Conservation (phyloP, 2,329 filamentous ascomycete genomes). For the Orbilia ellipsospora region DNA sequence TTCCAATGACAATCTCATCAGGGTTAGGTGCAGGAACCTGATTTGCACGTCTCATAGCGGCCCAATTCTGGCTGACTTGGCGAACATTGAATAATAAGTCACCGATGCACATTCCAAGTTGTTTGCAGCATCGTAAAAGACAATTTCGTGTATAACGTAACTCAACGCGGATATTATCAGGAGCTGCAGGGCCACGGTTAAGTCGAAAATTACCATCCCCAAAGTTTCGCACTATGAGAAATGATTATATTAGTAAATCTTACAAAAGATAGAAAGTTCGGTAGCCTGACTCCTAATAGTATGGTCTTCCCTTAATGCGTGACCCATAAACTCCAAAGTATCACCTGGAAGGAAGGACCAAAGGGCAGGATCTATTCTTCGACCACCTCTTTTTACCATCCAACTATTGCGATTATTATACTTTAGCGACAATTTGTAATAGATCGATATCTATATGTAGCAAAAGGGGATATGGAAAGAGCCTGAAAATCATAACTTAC, state of each 20-base stretch:
- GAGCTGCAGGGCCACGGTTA: conserved; percentile 3
- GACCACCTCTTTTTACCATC: conserved; percentile 21
- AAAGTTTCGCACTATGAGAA: conserved; percentile 16
- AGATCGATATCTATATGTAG: not conserved
- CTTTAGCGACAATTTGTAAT: no score
- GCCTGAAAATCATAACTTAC: not conserved
- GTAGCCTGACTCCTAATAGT: conserved; percentile 16
- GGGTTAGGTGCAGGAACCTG: conserved; percentile 2
- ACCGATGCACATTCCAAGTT: conserved; percentile 7
- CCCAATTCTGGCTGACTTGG: not conserved
- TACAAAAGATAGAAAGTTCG: not conserved
- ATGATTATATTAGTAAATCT: not conserved
- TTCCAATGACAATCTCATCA: not conserved
- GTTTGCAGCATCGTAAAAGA: conserved; percentile 14
- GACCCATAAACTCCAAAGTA: conserved; percentile 23
- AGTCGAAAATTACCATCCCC: conserved; percentile 8
- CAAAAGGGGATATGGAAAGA: not conserved
- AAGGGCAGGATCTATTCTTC: conserved; percentile 7
- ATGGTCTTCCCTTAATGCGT: conserved; percentile 15
- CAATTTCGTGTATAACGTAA: conserved; percentile 16
- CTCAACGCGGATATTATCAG: conserved; percentile 18
- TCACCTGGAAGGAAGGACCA: conserved; percentile 17
- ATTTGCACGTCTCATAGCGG: not conserved
- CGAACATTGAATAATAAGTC: not conserved
- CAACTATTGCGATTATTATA: conserved; percentile 13